Base-by-base conservation (phyloP, 495 filamentous ascomycete species). In the Cladorrhinum samala region DNA sequence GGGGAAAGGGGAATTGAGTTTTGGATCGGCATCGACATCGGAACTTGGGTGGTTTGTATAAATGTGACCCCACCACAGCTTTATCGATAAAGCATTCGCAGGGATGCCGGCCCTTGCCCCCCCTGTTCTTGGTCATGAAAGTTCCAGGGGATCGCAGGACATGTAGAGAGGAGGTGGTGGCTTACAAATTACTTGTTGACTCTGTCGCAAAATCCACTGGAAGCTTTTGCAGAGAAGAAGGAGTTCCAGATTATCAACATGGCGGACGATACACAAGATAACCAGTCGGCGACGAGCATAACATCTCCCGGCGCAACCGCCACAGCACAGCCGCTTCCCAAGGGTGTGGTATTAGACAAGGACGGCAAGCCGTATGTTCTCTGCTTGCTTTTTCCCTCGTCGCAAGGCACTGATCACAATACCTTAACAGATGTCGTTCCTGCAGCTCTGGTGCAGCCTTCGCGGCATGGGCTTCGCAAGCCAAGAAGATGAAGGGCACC, bases 341-440 rank as follows among this genome's bases (percentile, higher is more conserved):
- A 90, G 67, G 92, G 91, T 56, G 77, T 95, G 6, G 80, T 95
- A 2, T 73, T 96, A 37, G 93, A 86, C 41, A 88, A 91, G 59
- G 89, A 98, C 76, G 93, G 93, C 42, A 97, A 96, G 72, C 93
- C 92, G 93, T 97, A 77, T 70, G 89, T 61, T 33, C 53, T n/a
- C 30, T 19, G 24, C 45, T 25, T 20, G 14, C 9, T 14, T 2
- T 11, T 13, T 25, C n/a, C 30, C 19, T 20, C 1, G 38, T 21
- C 45, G 23, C 51, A 55, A 50, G 9, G 24, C 14, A 16, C 17
- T 45, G 16, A 19, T 65, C 56, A 57, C 48, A 64, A 48, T 53
- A 7, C 33, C 21, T 25, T 4, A n/a, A n/a, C 50, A 98, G 93
- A 62, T 98, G 93, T 62, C 92, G 92, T 52, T 77, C 85, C 53